Evolutionary conservation across 2,329 filamentous ascomycete genomes (phyloP).

Genomic region (Cytospora chrysosperma): DNA sequence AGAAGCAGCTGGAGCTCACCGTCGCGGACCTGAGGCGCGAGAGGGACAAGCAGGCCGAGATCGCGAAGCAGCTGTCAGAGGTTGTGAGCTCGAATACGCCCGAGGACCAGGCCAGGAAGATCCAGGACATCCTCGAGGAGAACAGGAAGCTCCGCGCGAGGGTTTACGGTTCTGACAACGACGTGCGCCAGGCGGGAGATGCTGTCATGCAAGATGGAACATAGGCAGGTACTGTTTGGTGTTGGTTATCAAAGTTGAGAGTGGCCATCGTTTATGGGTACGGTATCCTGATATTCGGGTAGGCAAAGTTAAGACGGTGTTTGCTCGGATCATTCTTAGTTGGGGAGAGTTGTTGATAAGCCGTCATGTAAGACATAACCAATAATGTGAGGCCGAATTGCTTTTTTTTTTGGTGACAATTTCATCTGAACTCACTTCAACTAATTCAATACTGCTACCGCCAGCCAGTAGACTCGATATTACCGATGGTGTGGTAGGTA

Average conservation of each 20-base stretch:
- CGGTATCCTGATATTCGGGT: too few relatives aligned
- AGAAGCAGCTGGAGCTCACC: neutral
- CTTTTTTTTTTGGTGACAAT: neutral
- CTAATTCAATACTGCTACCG: too few relatives aligned
- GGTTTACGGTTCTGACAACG: neutral
- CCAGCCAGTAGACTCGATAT: neutral
- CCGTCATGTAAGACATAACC: neutral
- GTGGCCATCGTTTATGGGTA: neutral
- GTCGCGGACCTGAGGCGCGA: constrained; percentile 17
- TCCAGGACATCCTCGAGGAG: neutral
- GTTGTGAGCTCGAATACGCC: neutral
- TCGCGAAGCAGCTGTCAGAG: neutral
- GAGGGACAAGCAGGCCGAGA: neutral
- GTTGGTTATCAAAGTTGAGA: neutral
- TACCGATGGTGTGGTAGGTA: too few relatives aligned
- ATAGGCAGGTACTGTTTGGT: too few relatives aligned
- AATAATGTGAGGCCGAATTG: neutral
- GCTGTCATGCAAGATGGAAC: neutral
- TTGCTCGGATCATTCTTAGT: neutral
- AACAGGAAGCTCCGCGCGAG: neutral
- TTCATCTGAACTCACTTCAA: neutral
- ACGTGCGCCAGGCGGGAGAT: neutral
- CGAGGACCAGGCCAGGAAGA: neutral
- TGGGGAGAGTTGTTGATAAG: neutral
- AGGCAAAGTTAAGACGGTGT: neutral